Evolutionary conservation across 169 alveolate genomes (phyloP), one percentile per base, ranked within the genome.

Genomic region (Cystoisospora suis): DNA sequence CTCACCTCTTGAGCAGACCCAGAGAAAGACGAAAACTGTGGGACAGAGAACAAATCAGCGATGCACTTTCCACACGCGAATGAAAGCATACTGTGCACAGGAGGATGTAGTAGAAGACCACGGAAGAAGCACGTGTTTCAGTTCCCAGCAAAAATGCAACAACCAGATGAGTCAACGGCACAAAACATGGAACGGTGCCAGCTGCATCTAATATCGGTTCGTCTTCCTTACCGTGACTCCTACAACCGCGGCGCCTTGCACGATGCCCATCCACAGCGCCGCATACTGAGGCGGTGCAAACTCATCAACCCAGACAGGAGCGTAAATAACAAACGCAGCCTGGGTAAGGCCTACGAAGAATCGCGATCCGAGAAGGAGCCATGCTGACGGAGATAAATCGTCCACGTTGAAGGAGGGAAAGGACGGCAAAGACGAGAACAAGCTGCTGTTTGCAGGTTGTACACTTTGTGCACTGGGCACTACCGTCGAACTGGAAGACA

Each of bases 291-390:
- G 81, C 46, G 94, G 94, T 5, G 94, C 88, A 69, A 90, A 90
- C 36, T 90, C 94, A 44, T 90, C 94, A 20, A 90, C 94, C 94
- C 94, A 90, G 15, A 90, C 94, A 27, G 91, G 91, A 9, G 90
- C 94, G 61, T 75, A 81, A 34, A 90, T 77, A 32, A 88, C 92
- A 38, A 88, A 88, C 34, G 92, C 89, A n/a, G 89, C 80, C 56
- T 88, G 92, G 6, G 92, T 79, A 20, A 79, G 42, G 59, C 92
- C 92, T 29, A 77, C 87, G 45, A 88, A 58, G 61, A 88, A 49
- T n/a, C 92, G 77, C 81, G 77, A 79, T 38, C 77, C 38, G 40
- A 77, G 87, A 56, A 88, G 75, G 70, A 79, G 56, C 89, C 85
- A 53, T 44, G 91, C 91, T 23, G 79, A 69, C 27, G 91, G 79